Evolutionary conservation across 148 eudicot genomes (phyloP).

Genomic region (Bassia scoparia): DNA sequence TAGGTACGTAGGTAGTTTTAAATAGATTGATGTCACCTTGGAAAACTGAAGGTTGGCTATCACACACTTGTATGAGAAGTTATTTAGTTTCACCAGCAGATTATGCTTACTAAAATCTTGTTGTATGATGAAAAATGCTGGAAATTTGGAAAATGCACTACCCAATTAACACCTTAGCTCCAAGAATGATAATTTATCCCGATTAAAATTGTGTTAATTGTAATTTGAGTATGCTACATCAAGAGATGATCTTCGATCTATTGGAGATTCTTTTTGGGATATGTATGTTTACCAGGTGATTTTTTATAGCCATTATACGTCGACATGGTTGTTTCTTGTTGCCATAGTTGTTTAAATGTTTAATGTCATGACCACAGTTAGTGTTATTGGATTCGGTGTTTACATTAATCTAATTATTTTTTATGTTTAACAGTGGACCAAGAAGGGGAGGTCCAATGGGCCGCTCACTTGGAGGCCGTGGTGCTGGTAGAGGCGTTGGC

Average conservation of each 20-base stretch:
- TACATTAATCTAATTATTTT: background rate
- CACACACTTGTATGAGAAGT: no score
- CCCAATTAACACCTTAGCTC: background rate
- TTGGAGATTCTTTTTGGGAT: background rate
- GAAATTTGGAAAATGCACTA: background rate
- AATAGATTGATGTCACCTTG: no score
- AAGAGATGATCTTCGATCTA: background rate
- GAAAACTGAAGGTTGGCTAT: no score
- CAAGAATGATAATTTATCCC: background rate
- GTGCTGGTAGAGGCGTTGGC: conserved; percentile 53
- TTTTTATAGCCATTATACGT: background rate
- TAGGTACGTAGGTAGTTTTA: background rate
- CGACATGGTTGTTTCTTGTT: background rate
- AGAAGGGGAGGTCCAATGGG: conserved; percentile 62
- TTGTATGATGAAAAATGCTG: background rate
- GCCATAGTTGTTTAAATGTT: background rate
- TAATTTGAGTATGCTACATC: background rate
- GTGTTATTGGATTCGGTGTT: background rate
- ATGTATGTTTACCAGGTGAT: background rate
- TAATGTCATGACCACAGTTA: background rate
- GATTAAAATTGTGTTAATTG: background rate
- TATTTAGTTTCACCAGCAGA: no score
- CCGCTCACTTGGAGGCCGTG: conserved; percentile 56
- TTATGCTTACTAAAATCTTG: background rate
- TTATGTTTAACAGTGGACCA: conserved; percentile 53